Base-by-base conservation (phyloP, 2,329 filamentous ascomycete species). In the Monilinia aucupariae region DNA sequence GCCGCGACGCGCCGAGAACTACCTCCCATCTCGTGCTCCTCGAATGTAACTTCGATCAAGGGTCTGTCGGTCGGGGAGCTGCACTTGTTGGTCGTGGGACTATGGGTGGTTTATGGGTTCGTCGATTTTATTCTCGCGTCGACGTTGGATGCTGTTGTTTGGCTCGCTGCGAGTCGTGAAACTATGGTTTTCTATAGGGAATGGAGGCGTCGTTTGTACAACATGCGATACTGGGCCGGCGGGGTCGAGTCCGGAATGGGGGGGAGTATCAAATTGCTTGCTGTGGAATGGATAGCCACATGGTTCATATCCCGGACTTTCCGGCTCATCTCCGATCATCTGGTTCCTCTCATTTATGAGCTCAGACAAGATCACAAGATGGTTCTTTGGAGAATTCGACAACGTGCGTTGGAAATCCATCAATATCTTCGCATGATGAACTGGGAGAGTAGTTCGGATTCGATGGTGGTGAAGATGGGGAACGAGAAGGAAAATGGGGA, bases 251-350 rank as follows among this genome's bases (percentile, higher is more conserved):
- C 22, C 8, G n/a, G 41, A 7, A 37, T 62, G 3, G 22, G 4
- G 41, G 20, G 43, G 1, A 43, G 32, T n/a, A n/a, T 39, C 15
- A 47, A 27, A 10, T 15, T 62, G 10, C 32, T 62, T 10, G 43
- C 15, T 4, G 12, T 39, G 22, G 60, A 62, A 30, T 7, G 47
- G 9, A 17, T 55, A 3, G 20, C 45, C 8, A 58, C 60, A 1
- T 62, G 60, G 60, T 8, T 62, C 5, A n/a, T 62, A 4, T 58
- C 52, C 12, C 60, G 58, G 43, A 39, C 22, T 4, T 62, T 56
- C 10, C 12, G 41, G 2, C 27, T 56, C 17, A 34, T 49, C 13
- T 39, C 37, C 9, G 52, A 62, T 8, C 37, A 22, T 20, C 17
- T 58, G 9, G 17, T 62, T 12, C 60, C 60, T 12, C 1, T 41